Base-by-base conservation (phyloP, 805 yeast species). In the Wickerhamomyces ciferrii region DNA sequence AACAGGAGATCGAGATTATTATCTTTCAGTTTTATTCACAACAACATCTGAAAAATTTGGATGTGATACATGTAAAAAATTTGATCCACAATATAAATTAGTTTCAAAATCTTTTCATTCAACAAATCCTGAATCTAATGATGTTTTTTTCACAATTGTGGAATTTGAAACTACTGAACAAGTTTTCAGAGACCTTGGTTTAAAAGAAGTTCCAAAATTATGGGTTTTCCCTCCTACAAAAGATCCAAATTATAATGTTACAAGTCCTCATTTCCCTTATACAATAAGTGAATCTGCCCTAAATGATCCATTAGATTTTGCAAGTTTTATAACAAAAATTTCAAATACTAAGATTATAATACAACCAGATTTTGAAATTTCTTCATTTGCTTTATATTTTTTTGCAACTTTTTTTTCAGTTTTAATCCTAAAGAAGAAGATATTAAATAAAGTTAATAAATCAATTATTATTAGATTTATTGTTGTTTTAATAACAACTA, bases 171-270 rank as follows among this genome's bases (percentile, higher is more conserved):
- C 66, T 2, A 81, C 81, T 53, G 48, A 64, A 11, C 55, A 60
- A 4, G 55, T 75, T 21, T 75, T 78, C 48, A 58, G 65, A 23
- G 61, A 65, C 10, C 53, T 82, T 44, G 60, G 66, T 3, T 56
- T 85, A 46, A 63, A 63, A 3, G 66, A 78, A 2, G 78, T 83
- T 3, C 94, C 95, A 1, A 82, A 79, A 48, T 53, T 83, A n/a
- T 79, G 89, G 80, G 66, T 84, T 2, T 72, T 78, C 46, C 89
- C 90, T 4, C 84, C 81, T 4, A 56, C 63, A 24, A 42, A 58
- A 6, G 53, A 52, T 3, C 45, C 23, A 38, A 37, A 51, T 21
- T 65, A 60, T 29, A 57, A 56, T 42, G 63, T 58, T 10, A 46
- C 48, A 2, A 54, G 61, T 19, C 65, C 64, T 51, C 67, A 66